Evolutionary conservation across 805 yeast species (phyloP), one percentile per base, ranked within the genome.

Genomic region (Osmozyma mogii): DNA sequence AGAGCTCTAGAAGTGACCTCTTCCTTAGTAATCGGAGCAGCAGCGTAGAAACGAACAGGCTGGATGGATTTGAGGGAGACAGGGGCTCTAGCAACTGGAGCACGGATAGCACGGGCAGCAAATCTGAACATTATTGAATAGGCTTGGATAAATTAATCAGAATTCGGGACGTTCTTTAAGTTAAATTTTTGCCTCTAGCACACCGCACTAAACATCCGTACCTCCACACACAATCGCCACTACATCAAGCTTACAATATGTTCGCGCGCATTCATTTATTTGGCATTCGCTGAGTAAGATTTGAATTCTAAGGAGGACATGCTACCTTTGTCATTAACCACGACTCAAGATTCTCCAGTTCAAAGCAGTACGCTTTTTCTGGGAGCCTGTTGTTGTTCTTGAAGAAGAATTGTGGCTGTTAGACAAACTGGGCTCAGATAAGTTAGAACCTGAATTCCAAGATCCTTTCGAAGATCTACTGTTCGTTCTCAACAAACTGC

Each of bases 1-100:
- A 80, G 63, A 31, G 92, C 82, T 62, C 96, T 77, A 40, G 72
- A 68, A 44, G 85, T 72, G 41, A 88, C 88, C 53, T 84, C 96
- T 23, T 78, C 82, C 53, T 76, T 74, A 37, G 80, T 65, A 46
- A 87, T 62, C 27, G 78, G 71, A 19, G 83, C 71, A 32, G 69
- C 77, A 30, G 81, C 72, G 62, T 78, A 79, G 50, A 70, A 60
- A 45, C 70, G 63, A 26, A 59, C 43, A 31, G 67, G 61, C 31
- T 44, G 53, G 12, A 28, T 27, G 22, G 29, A 22, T 17, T 30
- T 29, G 20, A 38, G 28, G 4, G 22, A 41, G 41, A 44, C 34
- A 36, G 53, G 37, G 28, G 51, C 43, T 44, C 65, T 56, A 35
- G 52, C 44, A 23, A 57, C 45, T 30, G 63, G 55, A 25, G 56